Evolutionary conservation across 2,329 filamentous ascomycete genomes (phyloP), one percentile per base, ranked within the genome.

Genomic region (Ilyonectria destructans): DNA sequence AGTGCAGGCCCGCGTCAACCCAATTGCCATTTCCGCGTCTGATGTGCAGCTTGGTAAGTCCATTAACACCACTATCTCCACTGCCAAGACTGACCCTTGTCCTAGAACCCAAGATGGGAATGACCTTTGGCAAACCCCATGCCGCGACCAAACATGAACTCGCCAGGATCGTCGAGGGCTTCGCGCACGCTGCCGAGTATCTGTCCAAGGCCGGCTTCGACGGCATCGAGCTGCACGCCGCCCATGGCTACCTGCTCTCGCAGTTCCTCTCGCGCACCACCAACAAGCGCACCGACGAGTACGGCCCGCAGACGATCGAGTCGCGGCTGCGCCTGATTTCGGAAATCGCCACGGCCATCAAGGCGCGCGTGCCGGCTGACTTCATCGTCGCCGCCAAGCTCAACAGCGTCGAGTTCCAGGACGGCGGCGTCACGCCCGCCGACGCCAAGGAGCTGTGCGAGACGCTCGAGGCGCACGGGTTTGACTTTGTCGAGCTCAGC

Each of bases 101-200:
- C 19, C 7, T 31, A 72, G 73, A 67, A 35, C 75, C 72, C 4
- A 73, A 70, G 31, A 58, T 77, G 69, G 78, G 78, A 33, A 71
- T 72, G 70, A 73, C 59, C 0, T 85, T 82, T 69, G 86, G 80
- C 13, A 86, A 87, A 74, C 89, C 89, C 0, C 84, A 84, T 45
- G 82, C 86, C 2, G 87, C 87, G 10, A 86, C 85, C 1, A 80
- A 86, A 29, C 82, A 83, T 3, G 89, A 91, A 57, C 88, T 93
- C 70, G 77, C 83, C n/a, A 76, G 80, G n/a, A 75, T 93, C 23
- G 83, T 91, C 6, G 84, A 89, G 21, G 85, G 86, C 5, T 93
- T 91, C 71, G 88, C 88, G 0, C 86, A 92, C 72, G 85, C 89
- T 0, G 89, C 90, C 0, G 87, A 89, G 74, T 92, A 87, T 72